Conservation (phyloP, 495 filamentous ascomycete genomes). For the Xylaria telfairii region DNA sequence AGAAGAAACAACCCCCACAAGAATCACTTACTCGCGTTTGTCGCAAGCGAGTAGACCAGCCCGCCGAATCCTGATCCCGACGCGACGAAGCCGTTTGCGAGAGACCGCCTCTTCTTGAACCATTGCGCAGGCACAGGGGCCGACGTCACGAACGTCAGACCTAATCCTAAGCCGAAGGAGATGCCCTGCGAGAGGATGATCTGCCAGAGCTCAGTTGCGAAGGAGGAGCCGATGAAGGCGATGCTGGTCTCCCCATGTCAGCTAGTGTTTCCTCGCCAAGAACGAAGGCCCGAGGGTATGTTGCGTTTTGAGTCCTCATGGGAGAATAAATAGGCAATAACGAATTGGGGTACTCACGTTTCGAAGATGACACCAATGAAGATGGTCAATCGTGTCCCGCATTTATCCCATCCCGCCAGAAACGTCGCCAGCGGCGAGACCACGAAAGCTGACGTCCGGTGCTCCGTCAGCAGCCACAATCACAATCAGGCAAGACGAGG, state of each 20-base stretch:
- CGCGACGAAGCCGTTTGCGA: conserved; percentile 76
- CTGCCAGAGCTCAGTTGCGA: conserved; percentile 73
- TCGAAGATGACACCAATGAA: conserved; percentile 66
- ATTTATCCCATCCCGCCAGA: conserved; percentile 55
- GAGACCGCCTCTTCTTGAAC: conserved; percentile 71
- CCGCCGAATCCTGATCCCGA: conserved; percentile 80
- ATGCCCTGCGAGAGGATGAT: conserved; percentile 79
- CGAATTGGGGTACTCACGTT: conserved; percentile 43
- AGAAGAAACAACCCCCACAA: background rate
- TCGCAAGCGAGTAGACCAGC: conserved; percentile 63
- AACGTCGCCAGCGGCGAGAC: conserved; percentile 70
- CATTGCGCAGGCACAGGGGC: conserved; percentile 78
- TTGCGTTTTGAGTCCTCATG: background rate
- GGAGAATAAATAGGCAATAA: background rate
- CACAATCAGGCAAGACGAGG: background rate
- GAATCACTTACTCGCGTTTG: conserved; percentile 51
- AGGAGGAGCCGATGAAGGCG: conserved; percentile 70
- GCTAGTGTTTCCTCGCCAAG: background rate
- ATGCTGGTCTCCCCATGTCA: conserved; percentile 40
- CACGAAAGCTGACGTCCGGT: conserved; percentile 56
- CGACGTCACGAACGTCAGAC: conserved; percentile 75
- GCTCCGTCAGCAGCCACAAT: conserved; percentile 33
- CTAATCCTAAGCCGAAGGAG: conserved; percentile 76
- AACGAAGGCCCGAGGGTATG: background rate
- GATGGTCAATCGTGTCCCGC: conserved; percentile 63